phyloP scores from a whole-genome alignment of 140 eudicot species.

The Flaveria floridana region DNA sequence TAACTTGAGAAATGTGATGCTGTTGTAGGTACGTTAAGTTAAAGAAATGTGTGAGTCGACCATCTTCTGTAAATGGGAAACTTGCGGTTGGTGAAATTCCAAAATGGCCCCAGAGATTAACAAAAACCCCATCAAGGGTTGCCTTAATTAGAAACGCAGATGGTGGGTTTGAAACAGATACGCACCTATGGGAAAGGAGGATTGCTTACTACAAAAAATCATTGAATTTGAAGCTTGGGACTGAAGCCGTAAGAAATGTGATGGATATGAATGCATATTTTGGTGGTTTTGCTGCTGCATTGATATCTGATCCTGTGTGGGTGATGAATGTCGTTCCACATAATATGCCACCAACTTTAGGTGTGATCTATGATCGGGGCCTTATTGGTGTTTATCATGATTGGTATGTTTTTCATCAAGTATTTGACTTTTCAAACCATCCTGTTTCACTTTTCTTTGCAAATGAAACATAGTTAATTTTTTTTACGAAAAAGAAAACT shows the following conservation, averaged over 20 bases:
- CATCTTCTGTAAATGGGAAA: conserved; percentile 53
- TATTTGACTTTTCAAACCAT: conserved; percentile 2
- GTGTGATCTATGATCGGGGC: conserved; percentile 84
- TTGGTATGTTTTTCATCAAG: conserved; percentile 54
- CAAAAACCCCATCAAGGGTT: conserved; percentile 68
- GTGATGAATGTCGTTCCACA: conserved; percentile 97
- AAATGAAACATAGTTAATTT: background rate
- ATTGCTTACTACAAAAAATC: conserved; percentile 73
- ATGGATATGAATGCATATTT: conserved; percentile 96
- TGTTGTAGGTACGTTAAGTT: conserved; percentile 71
- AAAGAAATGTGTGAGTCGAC: conserved; percentile 75
- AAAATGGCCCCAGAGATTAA: conserved; percentile 87
- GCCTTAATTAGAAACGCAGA: conserved; percentile 50
- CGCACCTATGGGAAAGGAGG: conserved; percentile 72
- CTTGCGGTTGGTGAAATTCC: conserved; percentile 76
- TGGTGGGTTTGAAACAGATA: conserved; percentile 76
- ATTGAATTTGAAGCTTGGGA: conserved; percentile 80
- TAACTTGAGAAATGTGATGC: conserved; percentile 13
- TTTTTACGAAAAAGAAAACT: background rate
- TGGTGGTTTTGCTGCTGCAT: conserved; percentile 96
- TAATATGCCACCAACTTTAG: conserved; percentile 66
- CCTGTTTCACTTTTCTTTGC: background rate
- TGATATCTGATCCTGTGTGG: conserved; percentile 87
- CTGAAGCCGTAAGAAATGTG: conserved; percentile 72
- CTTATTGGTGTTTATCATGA: conserved; percentile 94